These are phyloP conservation scores for Clarireedia monteithiana DNA, from an alignment of 2,329 filamentous ascomycete genomes.

Conservation along the genomic window DNA sequence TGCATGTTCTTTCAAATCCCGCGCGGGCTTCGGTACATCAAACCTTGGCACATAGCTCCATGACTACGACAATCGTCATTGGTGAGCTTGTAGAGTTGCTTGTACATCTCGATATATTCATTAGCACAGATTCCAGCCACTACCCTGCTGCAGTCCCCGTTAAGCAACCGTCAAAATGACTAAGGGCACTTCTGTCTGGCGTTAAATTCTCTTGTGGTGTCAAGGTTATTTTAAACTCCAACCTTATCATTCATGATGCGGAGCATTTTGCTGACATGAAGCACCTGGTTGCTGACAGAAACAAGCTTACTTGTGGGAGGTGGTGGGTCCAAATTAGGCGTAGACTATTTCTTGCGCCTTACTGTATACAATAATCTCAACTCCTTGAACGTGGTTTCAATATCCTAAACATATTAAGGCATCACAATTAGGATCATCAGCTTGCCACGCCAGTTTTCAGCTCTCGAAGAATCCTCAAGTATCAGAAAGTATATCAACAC, in stretches of 20 bases:
- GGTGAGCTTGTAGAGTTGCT: background rate
- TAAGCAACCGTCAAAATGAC: background rate
- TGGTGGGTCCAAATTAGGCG: background rate
- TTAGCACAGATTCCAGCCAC: no score
- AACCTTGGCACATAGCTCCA: no score
- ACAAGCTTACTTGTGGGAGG: background rate
- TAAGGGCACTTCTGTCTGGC: background rate
- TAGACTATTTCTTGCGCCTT: background rate
- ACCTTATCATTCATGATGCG: background rate
- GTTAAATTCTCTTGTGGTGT: background rate
- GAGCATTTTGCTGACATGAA: constrained; percentile 1
- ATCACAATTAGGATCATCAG: background rate
- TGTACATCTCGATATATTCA: no score
- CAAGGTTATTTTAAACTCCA: background rate
- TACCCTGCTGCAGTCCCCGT: no score
- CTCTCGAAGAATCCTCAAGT: background rate
- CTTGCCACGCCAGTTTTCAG: background rate
- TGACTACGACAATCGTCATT: background rate
- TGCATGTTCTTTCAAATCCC: no score
- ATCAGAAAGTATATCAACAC: background rate
- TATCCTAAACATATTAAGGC: background rate
- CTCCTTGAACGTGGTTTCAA: background rate
- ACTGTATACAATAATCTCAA: background rate
- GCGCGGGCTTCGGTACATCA: no score
- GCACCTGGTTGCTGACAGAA: background rate